These are phyloP conservation scores for Coniochaeta sp. DNA, from an alignment of 2,329 filamentous ascomycete species.

Conservation along the genomic window DNA sequence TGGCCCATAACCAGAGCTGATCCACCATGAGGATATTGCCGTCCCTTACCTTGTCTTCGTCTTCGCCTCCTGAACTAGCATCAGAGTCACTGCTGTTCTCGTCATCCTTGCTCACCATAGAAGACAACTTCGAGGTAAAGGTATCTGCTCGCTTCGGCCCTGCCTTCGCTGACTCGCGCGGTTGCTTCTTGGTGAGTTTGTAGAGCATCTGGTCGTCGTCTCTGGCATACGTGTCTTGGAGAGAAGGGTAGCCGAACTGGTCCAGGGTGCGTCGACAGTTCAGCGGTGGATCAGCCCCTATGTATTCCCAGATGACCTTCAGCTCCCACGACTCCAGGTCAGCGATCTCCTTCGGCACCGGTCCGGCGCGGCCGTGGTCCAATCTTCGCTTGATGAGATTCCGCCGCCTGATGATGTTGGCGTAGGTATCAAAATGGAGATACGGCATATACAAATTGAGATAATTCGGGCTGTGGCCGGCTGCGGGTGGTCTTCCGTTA, in stretches of 20 bases:
- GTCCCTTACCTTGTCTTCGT: conserved; percentile 20
- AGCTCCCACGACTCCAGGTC: conserved; percentile 48
- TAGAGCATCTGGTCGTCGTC: conserved; percentile 63
- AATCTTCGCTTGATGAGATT: conserved; percentile 45
- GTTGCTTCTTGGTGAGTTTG: conserved; percentile 49
- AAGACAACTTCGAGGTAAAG: not conserved
- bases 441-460: conserved; percentile 50
- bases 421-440: conserved; percentile 58
- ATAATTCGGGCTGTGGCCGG: conserved; percentile 17
- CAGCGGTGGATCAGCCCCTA: conserved; percentile 52
- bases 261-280: conserved; percentile 56
- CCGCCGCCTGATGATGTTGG: conserved; percentile 46
- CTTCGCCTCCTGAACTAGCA: conserved; percentile 11
- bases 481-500: conserved; percentile 1
- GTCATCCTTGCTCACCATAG: not conserved
- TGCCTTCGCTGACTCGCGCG: not conserved
- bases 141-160: not conserved
- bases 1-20: conserved; percentile 55
- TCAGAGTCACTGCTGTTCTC: not conserved
- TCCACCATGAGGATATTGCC: conserved; percentile 61
- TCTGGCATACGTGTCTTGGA: conserved; percentile 50
- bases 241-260: conserved; percentile 55
- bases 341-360: conserved; percentile 46
- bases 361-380: conserved; percentile 44
- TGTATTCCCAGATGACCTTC: conserved; percentile 55